phyloP scores from a whole-genome alignment of 805 yeast genomes.

The Kazachstania viticola region DNA sequence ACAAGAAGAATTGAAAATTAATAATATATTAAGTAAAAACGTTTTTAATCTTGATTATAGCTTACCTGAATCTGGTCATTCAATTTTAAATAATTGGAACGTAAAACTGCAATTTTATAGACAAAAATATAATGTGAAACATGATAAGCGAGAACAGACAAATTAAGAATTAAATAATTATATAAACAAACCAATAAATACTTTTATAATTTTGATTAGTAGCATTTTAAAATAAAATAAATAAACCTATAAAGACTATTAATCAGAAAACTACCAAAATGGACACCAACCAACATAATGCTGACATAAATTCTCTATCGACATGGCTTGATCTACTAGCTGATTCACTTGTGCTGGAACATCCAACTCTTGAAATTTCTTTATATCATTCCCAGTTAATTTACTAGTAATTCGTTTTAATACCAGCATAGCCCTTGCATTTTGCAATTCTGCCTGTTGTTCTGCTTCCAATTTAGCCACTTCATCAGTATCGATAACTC shows the following conservation, averaged over 20 bases:
- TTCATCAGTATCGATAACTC: slow-evolving; percentile 66
- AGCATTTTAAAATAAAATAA: too few species aligned
- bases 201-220: not conserved
- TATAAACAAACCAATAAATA: not conserved
- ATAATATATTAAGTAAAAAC: slow-evolving; percentile 41
- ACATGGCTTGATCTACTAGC: slow-evolving; percentile 87
- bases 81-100: slow-evolving; percentile 38
- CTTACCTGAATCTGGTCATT: slow-evolving; percentile 27
- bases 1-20: slow-evolving; percentile 42
- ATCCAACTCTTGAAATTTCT: slow-evolving; percentile 54
- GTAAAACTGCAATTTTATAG: slow-evolving; percentile 9
- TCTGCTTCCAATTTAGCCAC: slow-evolving; percentile 58
- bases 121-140: slow-evolving; percentile 10
- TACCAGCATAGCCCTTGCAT: slow-evolving; percentile 84
- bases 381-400: slow-evolving; percentile 85
- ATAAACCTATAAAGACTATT: not conserved
- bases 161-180: not conserved
- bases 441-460: slow-evolving; percentile 59
- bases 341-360: slow-evolving; percentile 87
- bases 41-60: slow-evolving; percentile 44
- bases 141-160: too few species aligned
- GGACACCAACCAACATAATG: slow-evolving; percentile 99
- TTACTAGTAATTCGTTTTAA: slow-evolving; percentile 83
- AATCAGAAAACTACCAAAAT: slow-evolving; percentile 54
- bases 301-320: slow-evolving; percentile 88